Conservation (phyloP, 2,329 filamentous ascomycete species). For the Paecilomyces dactylethromorphus region DNA sequence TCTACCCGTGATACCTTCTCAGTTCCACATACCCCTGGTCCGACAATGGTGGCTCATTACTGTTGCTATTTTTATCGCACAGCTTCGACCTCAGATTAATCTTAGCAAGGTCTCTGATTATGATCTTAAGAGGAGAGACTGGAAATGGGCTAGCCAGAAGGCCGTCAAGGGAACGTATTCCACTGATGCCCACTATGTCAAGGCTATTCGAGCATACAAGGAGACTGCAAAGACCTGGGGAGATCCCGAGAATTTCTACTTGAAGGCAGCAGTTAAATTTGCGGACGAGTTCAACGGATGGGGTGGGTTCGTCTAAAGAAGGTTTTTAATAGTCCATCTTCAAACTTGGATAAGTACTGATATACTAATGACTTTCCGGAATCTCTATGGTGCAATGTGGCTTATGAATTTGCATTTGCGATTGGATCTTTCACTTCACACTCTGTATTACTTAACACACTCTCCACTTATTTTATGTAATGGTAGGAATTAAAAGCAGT, state of each 20-base stretch:
- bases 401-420: neutral
- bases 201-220: slow-evolving; percentile 60
- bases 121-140: slow-evolving; percentile 60
- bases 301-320: slow-evolving; percentile 44
- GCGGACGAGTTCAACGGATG: slow-evolving; percentile 55
- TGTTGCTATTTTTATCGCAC: slow-evolving; percentile 68
- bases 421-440: too few relatives aligned
- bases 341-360: neutral
- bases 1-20: slow-evolving; percentile 66
- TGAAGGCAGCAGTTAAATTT: slow-evolving; percentile 46
- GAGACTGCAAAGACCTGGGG: slow-evolving; percentile 34
- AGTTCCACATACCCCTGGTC: slow-evolving; percentile 67
- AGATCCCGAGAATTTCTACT: slow-evolving; percentile 38
- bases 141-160: slow-evolving; percentile 68
- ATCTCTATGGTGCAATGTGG: neutral
- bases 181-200: slow-evolving; percentile 77
- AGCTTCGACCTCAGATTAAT: slow-evolving; percentile 66
- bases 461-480: too few relatives aligned
- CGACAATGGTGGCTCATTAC: slow-evolving; percentile 87
- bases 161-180: slow-evolving; percentile 62
- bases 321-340: neutral
- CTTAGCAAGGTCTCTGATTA: slow-evolving; percentile 55
- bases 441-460: too few relatives aligned
- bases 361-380: neutral
- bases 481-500: too few relatives aligned